A percentile compares a stretch with the other conserved stretches of the same genome.
Evolutionary conservation across 495 filamentous ascomycete species (phyloP).

Genomic region (Talaromyces ruber): DNA sequence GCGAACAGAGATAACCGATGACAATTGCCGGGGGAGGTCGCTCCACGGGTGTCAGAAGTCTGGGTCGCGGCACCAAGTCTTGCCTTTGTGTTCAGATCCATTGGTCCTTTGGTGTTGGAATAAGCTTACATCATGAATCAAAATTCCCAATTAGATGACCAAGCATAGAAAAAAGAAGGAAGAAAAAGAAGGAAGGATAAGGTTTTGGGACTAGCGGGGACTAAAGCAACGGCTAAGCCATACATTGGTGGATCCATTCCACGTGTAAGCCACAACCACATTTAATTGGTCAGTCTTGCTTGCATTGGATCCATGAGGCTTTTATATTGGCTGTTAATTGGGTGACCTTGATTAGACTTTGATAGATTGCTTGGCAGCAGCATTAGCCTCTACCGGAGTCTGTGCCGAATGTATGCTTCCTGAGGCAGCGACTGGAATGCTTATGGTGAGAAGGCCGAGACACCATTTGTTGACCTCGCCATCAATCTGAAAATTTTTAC

Average conservation of each 20-base stretch:
- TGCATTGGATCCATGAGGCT: background rate
- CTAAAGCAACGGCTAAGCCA: background rate
- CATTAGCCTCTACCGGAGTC: background rate
- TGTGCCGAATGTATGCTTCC: background rate
- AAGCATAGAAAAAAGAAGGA: background rate
- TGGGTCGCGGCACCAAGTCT: background rate
- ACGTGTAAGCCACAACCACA: background rate
- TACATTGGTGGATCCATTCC: background rate
- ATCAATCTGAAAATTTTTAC: background rate
- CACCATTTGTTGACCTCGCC: background rate
- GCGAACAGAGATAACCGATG: background rate
- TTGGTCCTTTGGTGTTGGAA: background rate
- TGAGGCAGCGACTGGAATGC: background rate
- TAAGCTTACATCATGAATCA: background rate
- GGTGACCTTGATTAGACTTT: background rate
- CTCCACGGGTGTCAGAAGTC: background rate
- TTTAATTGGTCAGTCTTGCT: background rate
- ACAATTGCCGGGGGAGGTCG: background rate
- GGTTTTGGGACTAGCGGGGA: background rate
- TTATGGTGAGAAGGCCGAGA: background rate
- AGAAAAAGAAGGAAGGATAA: background rate
- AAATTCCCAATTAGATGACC: background rate
- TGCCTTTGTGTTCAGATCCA: background rate
- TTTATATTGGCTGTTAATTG: background rate
- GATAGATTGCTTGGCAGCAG: background rate